A percentile compares a stretch with the other conserved stretches of the same genome.
phyloP scores from a whole-genome alignment of 2,329 filamentous ascomycete genomes.

The Aspergillus chevalieri region DNA sequence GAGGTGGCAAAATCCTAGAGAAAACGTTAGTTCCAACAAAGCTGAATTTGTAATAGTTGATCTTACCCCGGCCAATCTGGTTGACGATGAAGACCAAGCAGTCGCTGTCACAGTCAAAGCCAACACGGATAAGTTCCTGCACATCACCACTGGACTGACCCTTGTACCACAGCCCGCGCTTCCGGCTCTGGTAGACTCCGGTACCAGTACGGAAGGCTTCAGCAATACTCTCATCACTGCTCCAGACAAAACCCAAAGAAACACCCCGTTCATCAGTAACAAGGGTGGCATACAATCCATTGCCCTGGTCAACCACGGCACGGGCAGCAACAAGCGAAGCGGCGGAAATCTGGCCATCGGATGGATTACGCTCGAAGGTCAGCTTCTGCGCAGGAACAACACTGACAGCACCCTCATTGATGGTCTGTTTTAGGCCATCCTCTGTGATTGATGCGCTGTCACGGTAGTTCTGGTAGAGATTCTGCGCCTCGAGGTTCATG shows the following conservation, averaged over 20 bases:
- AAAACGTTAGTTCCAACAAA: conserved; percentile 11
- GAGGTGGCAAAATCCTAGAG: conserved; percentile 77
- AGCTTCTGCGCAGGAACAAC: conserved; percentile 66
- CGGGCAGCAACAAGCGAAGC: conserved; percentile 65
- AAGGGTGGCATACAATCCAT: conserved; percentile 80
- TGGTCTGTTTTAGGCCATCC: conserved; percentile 44
- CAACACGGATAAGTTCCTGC: conserved; percentile 78
- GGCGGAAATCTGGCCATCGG: conserved; percentile 57
- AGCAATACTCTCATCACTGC: conserved; percentile 79
- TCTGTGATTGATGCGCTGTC: conserved; percentile 34
- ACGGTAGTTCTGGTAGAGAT: conserved; percentile 33
- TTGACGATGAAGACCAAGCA: conserved; percentile 83
- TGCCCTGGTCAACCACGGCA: conserved; percentile 73
- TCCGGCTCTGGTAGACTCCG: conserved; percentile 93
- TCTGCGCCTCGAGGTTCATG: conserved; percentile 34
- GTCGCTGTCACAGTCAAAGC: conserved; percentile 88
- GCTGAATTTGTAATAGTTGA: background rate
- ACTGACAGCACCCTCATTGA: conserved; percentile 54
- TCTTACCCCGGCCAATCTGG: conserved; percentile 68
- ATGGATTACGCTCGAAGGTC: conserved; percentile 59
- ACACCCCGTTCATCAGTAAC: conserved; percentile 83
- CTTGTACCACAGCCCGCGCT: conserved; percentile 94
- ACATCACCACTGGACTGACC: conserved; percentile 90
- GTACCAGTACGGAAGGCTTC: conserved; percentile 75
- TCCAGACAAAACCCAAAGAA: conserved; percentile 87